Percentiles rank a stretch among this genome's conserved stretches.
phyloP scores from a whole-genome alignment of 2,329 filamentous ascomycete genomes.

The Xylariaceae sp. region DNA sequence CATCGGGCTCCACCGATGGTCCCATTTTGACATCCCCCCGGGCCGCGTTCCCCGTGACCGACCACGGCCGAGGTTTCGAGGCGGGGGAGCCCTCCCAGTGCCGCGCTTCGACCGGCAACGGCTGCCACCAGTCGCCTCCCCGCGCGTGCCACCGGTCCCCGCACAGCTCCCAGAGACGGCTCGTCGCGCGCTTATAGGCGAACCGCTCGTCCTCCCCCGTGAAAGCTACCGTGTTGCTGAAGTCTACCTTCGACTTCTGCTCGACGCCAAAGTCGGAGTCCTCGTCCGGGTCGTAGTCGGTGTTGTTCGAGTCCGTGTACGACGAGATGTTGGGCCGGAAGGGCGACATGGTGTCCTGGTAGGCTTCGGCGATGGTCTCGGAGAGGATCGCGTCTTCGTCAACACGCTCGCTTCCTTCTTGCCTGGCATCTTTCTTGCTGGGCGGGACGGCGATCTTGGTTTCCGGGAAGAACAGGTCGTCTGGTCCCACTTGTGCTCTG shows the following conservation, averaged over 20 bases:
- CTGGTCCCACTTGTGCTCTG: constrained; percentile 67
- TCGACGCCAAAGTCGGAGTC: constrained; percentile 57
- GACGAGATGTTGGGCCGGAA: constrained; percentile 79
- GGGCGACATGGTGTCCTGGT: constrained; percentile 75
- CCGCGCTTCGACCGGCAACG: constrained; percentile 63
- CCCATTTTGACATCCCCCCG: constrained; percentile 46
- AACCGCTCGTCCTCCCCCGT: constrained; percentile 83
- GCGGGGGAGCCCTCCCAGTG: constrained; percentile 61
- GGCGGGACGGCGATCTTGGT: constrained; percentile 26
- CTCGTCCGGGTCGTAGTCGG: constrained; percentile 58
- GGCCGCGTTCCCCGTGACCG: not conserved
- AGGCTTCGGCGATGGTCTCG: constrained; percentile 73
- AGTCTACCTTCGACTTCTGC: constrained; percentile 56
- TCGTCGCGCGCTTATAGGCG: constrained; percentile 76
- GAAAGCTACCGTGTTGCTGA: constrained; percentile 67
- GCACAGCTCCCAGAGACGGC: constrained; percentile 82
- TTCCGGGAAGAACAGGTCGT: constrained; percentile 78
- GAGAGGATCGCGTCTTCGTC: constrained; percentile 59
- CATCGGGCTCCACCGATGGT: constrained; percentile 45
- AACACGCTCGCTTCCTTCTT: constrained; percentile 30
- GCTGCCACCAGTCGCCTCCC: constrained; percentile 68
- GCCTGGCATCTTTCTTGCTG: constrained; percentile 40
- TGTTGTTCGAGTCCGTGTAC: constrained; percentile 54
- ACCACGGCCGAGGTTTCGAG: constrained; percentile 26
- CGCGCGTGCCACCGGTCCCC: constrained; percentile 71